Evolutionary conservation across 305 asterid genomes (phyloP).

Genomic region (Fraxinus sp.): DNA sequence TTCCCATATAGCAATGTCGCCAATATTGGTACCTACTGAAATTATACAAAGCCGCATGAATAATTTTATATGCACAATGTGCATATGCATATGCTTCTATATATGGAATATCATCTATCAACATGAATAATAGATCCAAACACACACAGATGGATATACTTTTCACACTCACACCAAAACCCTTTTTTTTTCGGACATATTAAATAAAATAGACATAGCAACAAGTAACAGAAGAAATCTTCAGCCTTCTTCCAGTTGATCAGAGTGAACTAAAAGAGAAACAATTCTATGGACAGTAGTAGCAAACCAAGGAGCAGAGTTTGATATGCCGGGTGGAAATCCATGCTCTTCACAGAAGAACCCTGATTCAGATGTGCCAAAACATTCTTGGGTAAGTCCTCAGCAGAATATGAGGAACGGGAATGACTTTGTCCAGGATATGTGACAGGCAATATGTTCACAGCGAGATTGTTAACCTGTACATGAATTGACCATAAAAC

Average conservation of each 20-base stretch:
- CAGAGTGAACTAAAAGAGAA: constrained; percentile 3
- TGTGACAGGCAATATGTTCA: constrained; percentile 35
- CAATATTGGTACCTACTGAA: constrained; percentile 67
- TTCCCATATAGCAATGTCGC: constrained; percentile 66
- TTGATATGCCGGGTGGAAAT: constrained; percentile 62
- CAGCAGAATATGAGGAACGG: constrained; percentile 36
- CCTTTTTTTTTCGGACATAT: background rate
- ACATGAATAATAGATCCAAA: background rate
- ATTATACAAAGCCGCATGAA: constrained; percentile 9
- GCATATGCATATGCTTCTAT: background rate
- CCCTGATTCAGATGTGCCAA: constrained; percentile 57
- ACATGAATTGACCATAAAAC: background rate
- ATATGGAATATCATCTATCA: constrained; percentile 1
- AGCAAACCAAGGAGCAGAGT: constrained; percentile 61
- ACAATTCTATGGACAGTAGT: background rate
- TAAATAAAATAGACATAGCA: background rate
- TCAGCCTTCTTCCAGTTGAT: constrained; percentile 11
- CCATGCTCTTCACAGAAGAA: constrained; percentile 69
- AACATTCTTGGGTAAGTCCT: constrained; percentile 67
- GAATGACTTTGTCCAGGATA: constrained; percentile 52
- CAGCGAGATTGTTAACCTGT: constrained; percentile 47
- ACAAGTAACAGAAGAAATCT: constrained; percentile 5
- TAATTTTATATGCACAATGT: background rate
- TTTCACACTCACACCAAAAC: constrained; percentile 3
- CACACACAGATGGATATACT: constrained; percentile 1